Percentiles rank a stretch among this genome's conserved stretches.
Evolutionary conservation across 768 basidiomycete genomes (phyloP).

Genomic region (Termitomyces sp.): DNA sequence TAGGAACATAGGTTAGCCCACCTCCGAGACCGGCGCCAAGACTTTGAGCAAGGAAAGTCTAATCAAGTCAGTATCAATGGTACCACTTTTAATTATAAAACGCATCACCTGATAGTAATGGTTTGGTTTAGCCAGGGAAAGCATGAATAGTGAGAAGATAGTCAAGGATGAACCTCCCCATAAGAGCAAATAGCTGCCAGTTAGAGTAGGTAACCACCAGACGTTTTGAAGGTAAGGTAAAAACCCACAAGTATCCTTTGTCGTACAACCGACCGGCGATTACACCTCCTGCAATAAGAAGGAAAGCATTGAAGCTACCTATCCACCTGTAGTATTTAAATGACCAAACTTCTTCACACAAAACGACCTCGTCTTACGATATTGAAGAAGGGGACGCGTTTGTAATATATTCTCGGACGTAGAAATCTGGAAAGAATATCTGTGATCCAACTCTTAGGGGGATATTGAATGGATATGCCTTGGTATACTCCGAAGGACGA

Average conservation of each 20-base stretch:
- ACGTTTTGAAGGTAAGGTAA: constrained; percentile 13
- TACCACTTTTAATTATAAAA: too few species aligned
- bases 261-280: constrained; percentile 42
- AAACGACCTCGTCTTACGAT: constrained; percentile 27
- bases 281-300: constrained; percentile 38
- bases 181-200: constrained; percentile 26
- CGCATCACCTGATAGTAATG: constrained; percentile 37
- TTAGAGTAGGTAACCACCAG: not conserved
- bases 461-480: constrained; percentile 17
- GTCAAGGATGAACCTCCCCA: constrained; percentile 32
- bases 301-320: constrained; percentile 40
- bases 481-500: constrained; percentile 42
- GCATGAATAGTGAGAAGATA: constrained; percentile 39
- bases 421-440: constrained; percentile 31
- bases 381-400: constrained; percentile 33
- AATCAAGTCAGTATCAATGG: not conserved
- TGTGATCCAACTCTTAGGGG: too few species aligned
- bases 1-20: constrained; percentile 42
- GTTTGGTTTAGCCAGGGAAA: constrained; percentile 39
- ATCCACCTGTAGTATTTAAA: constrained; percentile 14
- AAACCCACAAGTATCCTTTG: constrained; percentile 42
- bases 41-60: constrained; percentile 38
- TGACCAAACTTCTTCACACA: constrained; percentile 24
- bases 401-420: constrained; percentile 32
- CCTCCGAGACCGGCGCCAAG: constrained; percentile 39